Conservation (phyloP, 2,329 filamentous ascomycete genomes). For the Exophiala dermatitidis region DNA sequence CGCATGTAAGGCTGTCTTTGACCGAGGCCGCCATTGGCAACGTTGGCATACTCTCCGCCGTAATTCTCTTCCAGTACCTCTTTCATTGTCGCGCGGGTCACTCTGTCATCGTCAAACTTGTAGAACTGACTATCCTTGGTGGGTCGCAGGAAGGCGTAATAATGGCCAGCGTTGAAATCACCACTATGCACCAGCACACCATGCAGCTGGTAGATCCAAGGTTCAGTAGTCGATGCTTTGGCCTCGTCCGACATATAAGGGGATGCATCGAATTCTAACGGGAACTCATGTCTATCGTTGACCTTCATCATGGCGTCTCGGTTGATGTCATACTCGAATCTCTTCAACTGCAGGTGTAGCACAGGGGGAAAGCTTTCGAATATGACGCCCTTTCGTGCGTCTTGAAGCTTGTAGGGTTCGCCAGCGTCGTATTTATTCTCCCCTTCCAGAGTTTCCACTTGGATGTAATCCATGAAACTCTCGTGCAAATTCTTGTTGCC, state of each 20-base stretch:
- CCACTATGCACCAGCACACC: conserved; percentile 94
- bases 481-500: conserved; percentile 89
- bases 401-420: conserved; percentile 83
- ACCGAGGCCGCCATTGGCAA: conserved; percentile 49
- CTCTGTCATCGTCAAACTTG: conserved; percentile 93
- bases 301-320: conserved; percentile 99
- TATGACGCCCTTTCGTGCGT: conserved; percentile 95
- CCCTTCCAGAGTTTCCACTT: conserved; percentile 92
- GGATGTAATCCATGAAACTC: conserved; percentile 92
- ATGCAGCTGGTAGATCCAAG: conserved; percentile 88
- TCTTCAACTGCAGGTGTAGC: conserved; percentile 87
- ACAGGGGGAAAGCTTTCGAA: conserved; percentile 94
- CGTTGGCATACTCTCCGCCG: conserved; percentile 69
- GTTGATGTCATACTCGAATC: conserved; percentile 96
- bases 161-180: conserved; percentile 93
- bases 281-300: conserved; percentile 44
- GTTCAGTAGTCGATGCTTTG: conserved; percentile 70
- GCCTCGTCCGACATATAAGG: conserved; percentile 74
- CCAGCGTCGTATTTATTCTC: conserved; percentile 97
- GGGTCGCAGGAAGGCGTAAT: conserved; percentile 95
- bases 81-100: conserved; percentile 84
- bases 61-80: conserved; percentile 96
- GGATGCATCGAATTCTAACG: conserved; percentile 53
- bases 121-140: conserved; percentile 91
- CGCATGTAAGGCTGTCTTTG: conserved; percentile 59